A percentile compares a stretch with the other conserved stretches of the same genome.
Conservation (phyloP, 176 grass and related monocot genomes). For the Oryza nivara region DNA sequence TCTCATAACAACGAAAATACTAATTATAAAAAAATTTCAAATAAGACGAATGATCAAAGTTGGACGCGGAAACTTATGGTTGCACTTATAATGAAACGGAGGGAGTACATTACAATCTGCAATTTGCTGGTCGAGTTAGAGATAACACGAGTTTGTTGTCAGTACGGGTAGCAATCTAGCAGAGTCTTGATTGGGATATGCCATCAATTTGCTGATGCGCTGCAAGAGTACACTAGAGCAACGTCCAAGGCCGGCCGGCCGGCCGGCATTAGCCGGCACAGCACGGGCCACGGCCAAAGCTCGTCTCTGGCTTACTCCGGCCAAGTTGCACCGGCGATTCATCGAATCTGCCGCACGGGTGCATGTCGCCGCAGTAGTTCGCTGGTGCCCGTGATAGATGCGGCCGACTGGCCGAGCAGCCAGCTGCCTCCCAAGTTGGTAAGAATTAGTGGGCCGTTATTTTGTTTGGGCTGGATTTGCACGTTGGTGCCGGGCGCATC, state of each 20-base stretch:
- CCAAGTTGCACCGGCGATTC: conserved; percentile 34
- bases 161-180: background rate
- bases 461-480: background rate
- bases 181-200: background rate
- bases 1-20: no score
- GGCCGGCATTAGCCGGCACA: background rate
- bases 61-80: no score
- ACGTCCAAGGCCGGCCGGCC: background rate
- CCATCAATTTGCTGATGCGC: background rate
- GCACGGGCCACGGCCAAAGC: background rate
- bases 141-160: background rate
- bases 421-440: background rate
- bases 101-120: background rate
- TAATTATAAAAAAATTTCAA: no score
- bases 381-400: conserved; percentile 2
- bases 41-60: no score
- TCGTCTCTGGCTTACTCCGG: no score
- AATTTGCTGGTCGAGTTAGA: background rate
- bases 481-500: background rate
- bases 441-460: background rate
- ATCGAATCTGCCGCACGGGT: background rate
- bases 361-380: background rate
- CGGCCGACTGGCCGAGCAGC: background rate
- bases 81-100: no score
- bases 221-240: background rate